Evolutionary conservation across 2,329 filamentous ascomycete species (phyloP).

Genomic region (Tricladium varicosporioides): DNA sequence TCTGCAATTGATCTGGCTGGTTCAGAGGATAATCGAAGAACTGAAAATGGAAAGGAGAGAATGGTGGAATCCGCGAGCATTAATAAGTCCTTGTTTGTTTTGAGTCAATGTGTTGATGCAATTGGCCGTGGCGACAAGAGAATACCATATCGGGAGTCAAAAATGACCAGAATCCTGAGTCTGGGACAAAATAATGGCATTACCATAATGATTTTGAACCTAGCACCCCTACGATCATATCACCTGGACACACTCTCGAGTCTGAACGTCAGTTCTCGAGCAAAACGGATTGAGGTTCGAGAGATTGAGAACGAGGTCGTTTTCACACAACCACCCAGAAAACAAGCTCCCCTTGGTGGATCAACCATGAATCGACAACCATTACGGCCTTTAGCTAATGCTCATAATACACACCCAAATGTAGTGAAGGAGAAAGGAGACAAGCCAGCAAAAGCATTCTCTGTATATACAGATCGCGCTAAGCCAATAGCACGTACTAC

Average conservation of each 20-base stretch:
- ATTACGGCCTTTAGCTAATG: constrained; percentile 71
- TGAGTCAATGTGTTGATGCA: constrained; percentile 93
- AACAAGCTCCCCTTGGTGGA: constrained; percentile 42
- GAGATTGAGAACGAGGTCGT: constrained; percentile 96
- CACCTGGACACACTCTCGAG: constrained; percentile 93
- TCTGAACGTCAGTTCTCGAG: constrained; percentile 89
- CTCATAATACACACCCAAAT: constrained; percentile 69
- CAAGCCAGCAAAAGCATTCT: constrained; percentile 81
- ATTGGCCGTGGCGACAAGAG: constrained; percentile 74
- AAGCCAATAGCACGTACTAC: constrained; percentile 40
- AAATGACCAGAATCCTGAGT: constrained; percentile 94
- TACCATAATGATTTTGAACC: constrained; percentile 94
- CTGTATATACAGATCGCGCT: constrained; percentile 76
- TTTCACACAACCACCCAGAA: constrained; percentile 70
- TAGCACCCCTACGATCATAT: constrained; percentile 87
- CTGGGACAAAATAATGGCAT: constrained; percentile 93
- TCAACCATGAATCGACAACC: constrained; percentile 64
- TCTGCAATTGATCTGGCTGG: constrained; percentile 94
- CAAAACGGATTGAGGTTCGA: constrained; percentile 92
- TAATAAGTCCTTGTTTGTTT: constrained; percentile 94
- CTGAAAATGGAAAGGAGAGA: constrained; percentile 89
- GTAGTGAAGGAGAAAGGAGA: constrained; percentile 55
- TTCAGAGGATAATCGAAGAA: constrained; percentile 91
- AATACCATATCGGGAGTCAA: constrained; percentile 86
- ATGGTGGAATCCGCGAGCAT: constrained; percentile 95